These are phyloP conservation scores for Eutypa lata DNA, from an alignment of 2,329 filamentous ascomycete species.

Conservation along the genomic window DNA sequence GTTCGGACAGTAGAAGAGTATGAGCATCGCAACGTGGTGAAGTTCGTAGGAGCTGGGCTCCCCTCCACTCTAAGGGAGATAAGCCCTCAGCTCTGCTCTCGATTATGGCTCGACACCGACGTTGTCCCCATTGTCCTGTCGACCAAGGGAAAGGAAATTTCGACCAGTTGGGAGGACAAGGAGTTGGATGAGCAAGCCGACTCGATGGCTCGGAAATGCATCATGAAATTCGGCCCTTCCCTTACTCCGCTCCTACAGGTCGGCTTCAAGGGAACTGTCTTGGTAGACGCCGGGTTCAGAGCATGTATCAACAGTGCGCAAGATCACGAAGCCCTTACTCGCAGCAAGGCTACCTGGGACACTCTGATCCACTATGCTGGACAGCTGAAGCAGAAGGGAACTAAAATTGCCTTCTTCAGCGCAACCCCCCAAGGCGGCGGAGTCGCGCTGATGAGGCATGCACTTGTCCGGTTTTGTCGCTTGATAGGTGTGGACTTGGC, in stretches of 20 bases:
- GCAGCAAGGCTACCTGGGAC: conserved; percentile 61
- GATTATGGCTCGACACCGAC: conserved; percentile 74
- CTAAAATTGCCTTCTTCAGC: conserved; percentile 75
- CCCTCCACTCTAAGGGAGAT: conserved; percentile 55
- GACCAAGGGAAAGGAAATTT: conserved; percentile 39
- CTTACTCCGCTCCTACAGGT: conserved; percentile 67
- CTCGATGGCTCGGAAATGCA: conserved; percentile 75
- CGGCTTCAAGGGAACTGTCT: conserved; percentile 64
- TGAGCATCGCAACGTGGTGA: conserved; percentile 63
- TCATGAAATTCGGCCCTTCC: conserved; percentile 71
- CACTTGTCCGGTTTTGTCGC: conserved; percentile 68
- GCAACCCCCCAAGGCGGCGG: conserved; percentile 79
- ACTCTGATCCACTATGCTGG: conserved; percentile 61
- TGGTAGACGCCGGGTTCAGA: conserved; percentile 65
- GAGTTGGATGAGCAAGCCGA: conserved; percentile 79
- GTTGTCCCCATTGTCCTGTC: conserved; percentile 68
- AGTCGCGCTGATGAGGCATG: conserved; percentile 79
- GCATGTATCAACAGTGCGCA: conserved; percentile 56
- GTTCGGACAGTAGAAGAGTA: conserved; percentile 56
- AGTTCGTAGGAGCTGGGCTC: conserved; percentile 73
- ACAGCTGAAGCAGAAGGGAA: conserved; percentile 59
- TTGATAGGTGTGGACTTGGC: conserved; percentile 65
- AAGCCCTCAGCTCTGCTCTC: conserved; percentile 64
- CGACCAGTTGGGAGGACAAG: conserved; percentile 44
- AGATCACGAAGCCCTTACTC: conserved; percentile 57